Base-by-base conservation (phyloP, 768 basidiomycete genomes). In the Boletales sp. region DNA sequence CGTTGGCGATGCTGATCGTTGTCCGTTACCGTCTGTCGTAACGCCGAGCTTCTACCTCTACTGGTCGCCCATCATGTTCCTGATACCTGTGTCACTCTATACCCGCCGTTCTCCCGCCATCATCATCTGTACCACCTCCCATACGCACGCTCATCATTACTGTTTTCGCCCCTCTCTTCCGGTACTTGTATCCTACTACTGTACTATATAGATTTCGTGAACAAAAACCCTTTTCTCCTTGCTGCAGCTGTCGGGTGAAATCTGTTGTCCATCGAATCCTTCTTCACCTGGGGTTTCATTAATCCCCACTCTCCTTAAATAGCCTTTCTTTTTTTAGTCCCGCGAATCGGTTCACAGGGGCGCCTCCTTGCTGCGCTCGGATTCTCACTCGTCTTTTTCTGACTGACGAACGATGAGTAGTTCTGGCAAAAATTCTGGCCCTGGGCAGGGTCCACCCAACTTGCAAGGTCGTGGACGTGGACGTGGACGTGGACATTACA, bases 11-110 rank as follows among this genome's bases (percentile, higher is more conserved):
- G 63, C 54, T 57, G 48, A 54, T 60, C 59, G 48, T 50, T 57
- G 44, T 59, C 60, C 43, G 54, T 54, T 63, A 40, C 54, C 51
- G 52, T 45, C 57, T 39, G 33, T 47, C 49, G 46, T 52, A 52
- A 61, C 51, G 21, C 35, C 40, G 49, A 48, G 46, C 44, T 34
- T 49, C 51, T 38, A 43, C 40, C 51, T 52, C 39, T 51, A 50
- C 51, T 46, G 54, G 51, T 55, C 44, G 49, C 51, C 41, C 38
- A 30, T 49, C 53, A 11, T 55, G 58, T 60, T 51, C 56, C 58
- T 62, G 56, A 66, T 66, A 66, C 64, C 64, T 66, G 55, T 64
- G 62, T 51, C 62, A 46, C 43, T 41, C 51, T 62, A 66, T 66
- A 66, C 64, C 64, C 62, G 57, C 58, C 44, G 19, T 49, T 41